These are phyloP conservation scores for Tetraselmis chui DNA, from an alignment of 139 green algal species.

Conservation along the genomic window DNA sequence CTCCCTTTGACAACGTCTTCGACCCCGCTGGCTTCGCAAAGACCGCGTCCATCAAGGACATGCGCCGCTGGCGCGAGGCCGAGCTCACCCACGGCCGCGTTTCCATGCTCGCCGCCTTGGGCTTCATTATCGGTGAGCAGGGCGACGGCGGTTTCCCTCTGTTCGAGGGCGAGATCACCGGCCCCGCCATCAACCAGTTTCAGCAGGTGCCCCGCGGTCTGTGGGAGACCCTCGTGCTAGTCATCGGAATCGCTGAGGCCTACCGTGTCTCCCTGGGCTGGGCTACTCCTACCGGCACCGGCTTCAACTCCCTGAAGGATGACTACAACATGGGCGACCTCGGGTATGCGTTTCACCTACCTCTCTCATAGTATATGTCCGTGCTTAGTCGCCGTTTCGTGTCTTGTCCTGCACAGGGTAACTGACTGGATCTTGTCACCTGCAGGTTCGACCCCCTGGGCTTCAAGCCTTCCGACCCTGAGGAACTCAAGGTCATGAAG, in stretches of 20 bases:
- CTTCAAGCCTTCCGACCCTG: constrained; percentile 45
- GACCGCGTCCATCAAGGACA: constrained; percentile 26
- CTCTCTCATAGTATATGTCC: background rate
- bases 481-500: constrained; percentile 55
- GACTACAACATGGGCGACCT: constrained; percentile 61
- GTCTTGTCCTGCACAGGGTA: background rate
- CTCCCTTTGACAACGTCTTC: constrained; percentile 45
- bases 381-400: constrained; percentile 3
- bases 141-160: constrained; percentile 42
- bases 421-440: background rate
- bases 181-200: constrained; percentile 75
- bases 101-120: constrained; percentile 35
- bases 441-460: constrained; percentile 66
- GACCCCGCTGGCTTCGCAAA: constrained; percentile 35
- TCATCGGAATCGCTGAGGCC: constrained; percentile 59
- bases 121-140: constrained; percentile 64
- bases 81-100: constrained; percentile 72
- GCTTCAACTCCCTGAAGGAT: constrained; percentile 49
- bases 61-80: constrained; percentile 52
- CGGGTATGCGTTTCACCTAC: constrained; percentile 17
- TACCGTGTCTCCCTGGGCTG: constrained; percentile 57
- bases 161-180: constrained; percentile 43
- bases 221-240: constrained; percentile 57
- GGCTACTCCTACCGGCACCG: constrained; percentile 44
- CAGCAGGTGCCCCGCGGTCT: constrained; percentile 54